A percentile compares a stretch with the other conserved stretches of the same genome.
These are phyloP conservation scores for Rhinocladiella similis DNA, from an alignment of 2,329 filamentous ascomycete species.

Conservation along the genomic window DNA sequence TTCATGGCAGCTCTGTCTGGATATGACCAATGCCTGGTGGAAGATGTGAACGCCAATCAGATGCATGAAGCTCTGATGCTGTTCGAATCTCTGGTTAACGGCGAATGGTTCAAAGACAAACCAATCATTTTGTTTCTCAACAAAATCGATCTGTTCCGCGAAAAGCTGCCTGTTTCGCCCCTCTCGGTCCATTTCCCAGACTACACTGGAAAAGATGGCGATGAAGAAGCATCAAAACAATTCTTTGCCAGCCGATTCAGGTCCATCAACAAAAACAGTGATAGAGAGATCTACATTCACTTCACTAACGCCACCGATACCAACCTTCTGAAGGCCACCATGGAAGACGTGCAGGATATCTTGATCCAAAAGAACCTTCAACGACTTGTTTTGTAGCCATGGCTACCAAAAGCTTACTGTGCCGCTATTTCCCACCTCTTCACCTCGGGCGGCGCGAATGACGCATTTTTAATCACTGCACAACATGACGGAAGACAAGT, in stretches of 20 bases:
- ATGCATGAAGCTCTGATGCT: conserved; percentile 88
- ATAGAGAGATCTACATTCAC: conserved; percentile 60
- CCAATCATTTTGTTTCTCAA: conserved; percentile 82
- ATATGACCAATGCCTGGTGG: conserved; percentile 93
- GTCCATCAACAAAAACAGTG: conserved; percentile 66
- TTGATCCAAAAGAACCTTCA: conserved; percentile 82
- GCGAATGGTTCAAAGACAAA: conserved; percentile 81
- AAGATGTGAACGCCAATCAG: conserved; percentile 95
- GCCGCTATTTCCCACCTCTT: not conserved
- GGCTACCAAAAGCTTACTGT: not conserved
- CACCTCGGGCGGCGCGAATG: conserved; percentile 6
- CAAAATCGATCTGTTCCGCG: conserved; percentile 83
- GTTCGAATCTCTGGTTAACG: conserved; percentile 82
- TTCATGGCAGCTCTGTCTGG: conserved; percentile 95
- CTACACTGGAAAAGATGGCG: conserved; percentile 69
- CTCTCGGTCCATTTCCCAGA: conserved; percentile 77
- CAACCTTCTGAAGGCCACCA: conserved; percentile 80
- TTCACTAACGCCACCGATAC: conserved; percentile 64
- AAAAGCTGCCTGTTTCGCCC: conserved; percentile 69
- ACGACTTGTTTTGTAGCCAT: conserved; percentile 68
- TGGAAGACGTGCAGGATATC: conserved; percentile 84
- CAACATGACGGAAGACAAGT: not conserved
- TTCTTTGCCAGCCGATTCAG: conserved; percentile 83
- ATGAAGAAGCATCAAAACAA: conserved; percentile 73
- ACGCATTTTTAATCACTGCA: not conserved